Percentiles rank a stretch among this genome's conserved stretches.
Conservation (phyloP, 495 filamentous ascomycete species). For the Immersiella caudata region DNA sequence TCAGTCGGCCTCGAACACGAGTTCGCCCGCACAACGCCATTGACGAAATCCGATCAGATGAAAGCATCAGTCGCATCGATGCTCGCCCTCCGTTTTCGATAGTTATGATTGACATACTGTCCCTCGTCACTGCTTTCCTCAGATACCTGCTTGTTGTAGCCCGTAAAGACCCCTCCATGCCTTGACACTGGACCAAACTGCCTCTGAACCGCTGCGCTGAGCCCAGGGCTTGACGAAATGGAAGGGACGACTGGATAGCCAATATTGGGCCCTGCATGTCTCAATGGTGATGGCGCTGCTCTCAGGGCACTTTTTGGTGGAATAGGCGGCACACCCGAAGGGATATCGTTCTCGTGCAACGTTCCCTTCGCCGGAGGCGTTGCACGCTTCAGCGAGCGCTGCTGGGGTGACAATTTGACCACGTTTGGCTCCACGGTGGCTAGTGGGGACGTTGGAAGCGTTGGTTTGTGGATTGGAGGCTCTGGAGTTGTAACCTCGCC, state of each 20-base stretch:
- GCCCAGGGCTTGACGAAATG: conserved; percentile 39
- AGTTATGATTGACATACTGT: background rate
- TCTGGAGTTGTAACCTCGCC: conserved; percentile 14
- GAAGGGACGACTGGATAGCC: conserved; percentile 22
- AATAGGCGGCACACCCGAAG: conserved; percentile 28
- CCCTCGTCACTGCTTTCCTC: background rate
- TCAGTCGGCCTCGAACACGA: too few species aligned
- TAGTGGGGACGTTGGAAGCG: conserved; percentile 29
- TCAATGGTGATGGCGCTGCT: conserved; percentile 24
- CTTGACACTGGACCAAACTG: conserved; percentile 36
- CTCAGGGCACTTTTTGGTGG: conserved; percentile 34
- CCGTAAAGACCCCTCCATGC: background rate
- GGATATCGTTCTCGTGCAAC: conserved; percentile 26
- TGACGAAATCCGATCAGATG: conserved; percentile 3
- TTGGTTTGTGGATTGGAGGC: conserved; percentile 25
- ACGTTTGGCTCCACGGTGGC: conserved; percentile 32
- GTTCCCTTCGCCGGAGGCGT: conserved; percentile 21
- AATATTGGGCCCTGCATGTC: conserved; percentile 18
- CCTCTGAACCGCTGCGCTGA: conserved; percentile 39
- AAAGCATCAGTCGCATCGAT: conserved; percentile 12
- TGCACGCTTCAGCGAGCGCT: conserved; percentile 22
- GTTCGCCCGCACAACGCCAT: conserved; percentile 4
- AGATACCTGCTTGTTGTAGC: conserved; percentile 31
- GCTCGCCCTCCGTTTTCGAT: background rate
- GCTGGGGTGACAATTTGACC: conserved; percentile 24